Conservation (phyloP, 768 basidiomycete genomes). For the Cystobasidium tubakii region DNA sequence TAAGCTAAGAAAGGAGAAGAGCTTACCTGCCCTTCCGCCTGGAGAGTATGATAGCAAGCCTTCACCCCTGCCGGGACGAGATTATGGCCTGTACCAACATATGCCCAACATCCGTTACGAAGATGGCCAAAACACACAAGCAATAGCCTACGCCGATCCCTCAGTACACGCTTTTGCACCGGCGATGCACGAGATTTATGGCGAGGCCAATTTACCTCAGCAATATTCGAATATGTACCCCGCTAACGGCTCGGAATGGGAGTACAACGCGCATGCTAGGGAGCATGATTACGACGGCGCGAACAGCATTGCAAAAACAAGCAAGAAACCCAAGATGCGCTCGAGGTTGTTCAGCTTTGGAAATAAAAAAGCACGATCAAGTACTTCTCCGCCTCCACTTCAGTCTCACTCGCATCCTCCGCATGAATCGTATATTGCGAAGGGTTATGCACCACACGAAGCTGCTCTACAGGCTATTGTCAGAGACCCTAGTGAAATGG, state of each 20-base stretch:
- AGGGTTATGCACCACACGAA: slow-evolving; percentile 25
- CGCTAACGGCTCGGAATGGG: not conserved
- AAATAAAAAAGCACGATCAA: not conserved
- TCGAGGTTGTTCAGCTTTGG: slow-evolving; percentile 34
- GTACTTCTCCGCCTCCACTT: not conserved
- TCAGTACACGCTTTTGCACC: not conserved
- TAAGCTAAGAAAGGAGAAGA: slow-evolving; percentile 33
- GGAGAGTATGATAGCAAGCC: not conserved
- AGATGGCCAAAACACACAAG: not conserved
- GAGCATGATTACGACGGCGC: slow-evolving; percentile 19
- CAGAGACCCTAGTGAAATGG: slow-evolving; percentile 25
- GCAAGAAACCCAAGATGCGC: slow-evolving; percentile 14
- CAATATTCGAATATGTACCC: not conserved
- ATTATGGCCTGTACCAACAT: not conserved
- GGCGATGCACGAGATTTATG: not conserved
- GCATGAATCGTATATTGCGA: not conserved
- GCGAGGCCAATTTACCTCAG: not conserved
- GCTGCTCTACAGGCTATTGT: slow-evolving; percentile 28
- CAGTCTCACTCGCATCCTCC: not conserved
- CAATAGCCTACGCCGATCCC: not conserved
- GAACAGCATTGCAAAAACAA: not conserved
- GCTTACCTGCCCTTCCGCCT: slow-evolving; percentile 37
- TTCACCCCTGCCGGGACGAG: not conserved
- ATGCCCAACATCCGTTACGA: not conserved
- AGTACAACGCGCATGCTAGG: not conserved